phyloP scores from a whole-genome alignment of 331 rosid species.

The Stylosanthes scabra region DNA sequence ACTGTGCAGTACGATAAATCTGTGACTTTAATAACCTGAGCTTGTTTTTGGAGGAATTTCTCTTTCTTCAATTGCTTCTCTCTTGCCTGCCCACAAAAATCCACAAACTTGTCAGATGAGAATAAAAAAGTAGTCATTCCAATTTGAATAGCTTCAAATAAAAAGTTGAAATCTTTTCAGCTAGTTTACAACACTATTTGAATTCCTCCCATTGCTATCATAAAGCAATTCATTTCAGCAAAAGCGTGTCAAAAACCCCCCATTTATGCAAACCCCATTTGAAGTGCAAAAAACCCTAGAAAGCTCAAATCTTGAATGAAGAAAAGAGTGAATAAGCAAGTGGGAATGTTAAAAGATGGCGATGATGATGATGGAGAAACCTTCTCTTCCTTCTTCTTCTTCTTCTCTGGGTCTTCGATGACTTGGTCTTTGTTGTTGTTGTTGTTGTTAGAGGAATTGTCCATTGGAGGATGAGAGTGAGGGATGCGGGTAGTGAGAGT shows the following conservation, averaged over 20 bases:
- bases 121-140: slow-evolving; percentile 1
- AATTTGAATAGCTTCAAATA: background rate
- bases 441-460: slow-evolving; percentile 40
- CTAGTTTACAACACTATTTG: background rate
- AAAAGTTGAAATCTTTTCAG: background rate
- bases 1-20: slow-evolving; percentile 1
- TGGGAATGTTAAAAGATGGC: background rate
- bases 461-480: slow-evolving; percentile 42
- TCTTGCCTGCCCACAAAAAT: slow-evolving; percentile 68
- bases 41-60: slow-evolving; percentile 74
- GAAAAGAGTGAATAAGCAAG: background rate
- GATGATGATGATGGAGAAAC: slow-evolving; percentile 33
- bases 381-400: slow-evolving; percentile 96
- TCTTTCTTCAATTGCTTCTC: slow-evolving; percentile 90
- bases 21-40: slow-evolving; percentile 58
- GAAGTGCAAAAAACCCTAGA: background rate
- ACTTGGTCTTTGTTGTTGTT: slow-evolving; percentile 50
- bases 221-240: background rate
- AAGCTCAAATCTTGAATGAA: background rate
- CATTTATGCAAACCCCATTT: background rate
- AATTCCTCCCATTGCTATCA: background rate
- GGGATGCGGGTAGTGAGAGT: slow-evolving; percentile 1
- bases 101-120: slow-evolving; percentile 13
- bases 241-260: background rate
- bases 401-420: slow-evolving; percentile 88